Conservation (phyloP, 768 basidiomycete genomes). For the Pisolithus microcarpus region DNA sequence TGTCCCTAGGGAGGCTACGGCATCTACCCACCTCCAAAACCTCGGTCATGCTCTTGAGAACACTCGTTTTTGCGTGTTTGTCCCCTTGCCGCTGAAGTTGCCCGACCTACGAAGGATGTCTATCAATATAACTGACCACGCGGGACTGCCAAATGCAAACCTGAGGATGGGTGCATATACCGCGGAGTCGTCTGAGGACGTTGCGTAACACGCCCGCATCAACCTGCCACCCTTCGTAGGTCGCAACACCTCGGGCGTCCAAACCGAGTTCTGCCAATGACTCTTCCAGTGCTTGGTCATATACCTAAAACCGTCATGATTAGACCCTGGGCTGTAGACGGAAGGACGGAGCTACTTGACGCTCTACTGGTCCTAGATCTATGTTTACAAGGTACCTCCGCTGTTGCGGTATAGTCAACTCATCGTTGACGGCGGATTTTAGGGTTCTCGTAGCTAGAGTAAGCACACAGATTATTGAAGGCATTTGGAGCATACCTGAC, state of each 20-base stretch:
- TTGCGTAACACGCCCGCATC: too few species aligned
- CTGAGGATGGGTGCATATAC: too few species aligned
- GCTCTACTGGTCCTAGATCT: conserved; percentile 18
- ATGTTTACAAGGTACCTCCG: conserved; percentile 20
- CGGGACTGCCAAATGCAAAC: conserved; percentile 39
- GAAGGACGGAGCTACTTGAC: too few species aligned
- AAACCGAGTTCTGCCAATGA: too few species aligned
- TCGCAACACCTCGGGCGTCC: too few species aligned
- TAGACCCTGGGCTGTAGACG: too few species aligned
- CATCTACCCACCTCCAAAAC: conserved; percentile 54
- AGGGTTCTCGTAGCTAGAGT: conserved; percentile 46
- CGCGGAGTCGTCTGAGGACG: too few species aligned
- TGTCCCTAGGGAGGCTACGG: not conserved
- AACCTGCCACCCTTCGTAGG: too few species aligned
- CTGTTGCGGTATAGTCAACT: conserved; percentile 80
- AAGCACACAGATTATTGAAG: not conserved
- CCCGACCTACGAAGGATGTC: too few species aligned
- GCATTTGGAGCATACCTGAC: conserved; percentile 46
- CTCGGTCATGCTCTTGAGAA: conserved; percentile 72
- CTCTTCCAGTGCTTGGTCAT: too few species aligned
- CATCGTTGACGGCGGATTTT: conserved; percentile 63
- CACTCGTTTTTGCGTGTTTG: conserved; percentile 47
- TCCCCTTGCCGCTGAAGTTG: conserved; percentile 32
- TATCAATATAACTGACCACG: conserved; percentile 24
- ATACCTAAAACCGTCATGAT: too few species aligned